Conservation (phyloP, 257 asterid species). For the Lycium ferocissimum region DNA sequence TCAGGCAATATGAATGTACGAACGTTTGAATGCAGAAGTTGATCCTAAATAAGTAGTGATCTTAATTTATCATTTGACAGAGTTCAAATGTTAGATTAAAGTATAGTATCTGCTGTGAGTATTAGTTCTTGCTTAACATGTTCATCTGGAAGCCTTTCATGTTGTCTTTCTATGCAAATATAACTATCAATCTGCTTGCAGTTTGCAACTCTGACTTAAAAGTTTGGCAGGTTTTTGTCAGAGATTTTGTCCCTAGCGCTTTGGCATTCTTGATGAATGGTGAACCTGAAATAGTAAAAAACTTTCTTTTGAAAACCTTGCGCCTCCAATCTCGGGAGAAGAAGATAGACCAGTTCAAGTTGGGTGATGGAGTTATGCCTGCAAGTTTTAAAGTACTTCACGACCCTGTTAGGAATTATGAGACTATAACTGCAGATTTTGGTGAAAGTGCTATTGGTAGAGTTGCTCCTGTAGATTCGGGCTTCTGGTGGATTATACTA, state of each 20-base stretch:
- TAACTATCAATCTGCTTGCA: background rate
- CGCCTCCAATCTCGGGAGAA: slow-evolving; percentile 97
- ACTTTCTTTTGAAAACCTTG: slow-evolving; percentile 77
- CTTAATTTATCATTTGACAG: background rate
- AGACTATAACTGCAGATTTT: slow-evolving; percentile 87
- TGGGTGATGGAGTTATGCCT: slow-evolving; percentile 95
- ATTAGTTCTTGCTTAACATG: background rate
- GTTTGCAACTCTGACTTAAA: background rate
- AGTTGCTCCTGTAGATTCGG: slow-evolving; percentile 98
- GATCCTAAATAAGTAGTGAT: background rate
- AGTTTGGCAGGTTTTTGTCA: slow-evolving; percentile 70
- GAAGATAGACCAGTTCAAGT: slow-evolving; percentile 83
- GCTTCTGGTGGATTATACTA: slow-evolving; percentile 98
- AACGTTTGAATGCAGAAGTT: background rate
- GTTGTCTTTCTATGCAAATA: background rate
- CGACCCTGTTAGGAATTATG: slow-evolving; percentile 75
- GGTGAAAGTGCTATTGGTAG: slow-evolving; percentile 96
- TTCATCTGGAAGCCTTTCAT: background rate
- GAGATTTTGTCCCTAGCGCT: slow-evolving; percentile 95
- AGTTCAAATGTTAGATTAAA: no score
- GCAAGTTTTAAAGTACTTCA: slow-evolving; percentile 96
- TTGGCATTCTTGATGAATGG: slow-evolving; percentile 95
- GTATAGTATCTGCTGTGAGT: background rate
- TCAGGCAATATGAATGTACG: background rate
- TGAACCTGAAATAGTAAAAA: slow-evolving; percentile 92